Percentiles rank a stretch among this genome's conserved stretches.
Evolutionary conservation across 345 rosid genomes (phyloP).

Genomic region (Rhodamnia rubescens): DNA sequence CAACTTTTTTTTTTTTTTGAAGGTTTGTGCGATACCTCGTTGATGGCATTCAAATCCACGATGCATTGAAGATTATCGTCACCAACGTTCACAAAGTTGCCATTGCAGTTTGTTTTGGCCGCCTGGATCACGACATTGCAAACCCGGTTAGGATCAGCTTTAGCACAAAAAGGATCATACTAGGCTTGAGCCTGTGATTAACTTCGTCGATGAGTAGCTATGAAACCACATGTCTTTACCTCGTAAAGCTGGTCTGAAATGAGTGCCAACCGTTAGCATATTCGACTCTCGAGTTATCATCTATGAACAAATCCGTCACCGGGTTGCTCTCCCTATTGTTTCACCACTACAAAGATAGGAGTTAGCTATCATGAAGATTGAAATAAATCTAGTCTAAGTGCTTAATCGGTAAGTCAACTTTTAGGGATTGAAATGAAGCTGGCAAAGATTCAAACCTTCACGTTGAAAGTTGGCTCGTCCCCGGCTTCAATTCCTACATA

Average conservation of each 20-base stretch:
- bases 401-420: no score
- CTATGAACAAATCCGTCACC: neutral
- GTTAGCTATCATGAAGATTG: neutral
- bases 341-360: neutral
- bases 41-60: neutral
- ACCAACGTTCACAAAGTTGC: neutral
- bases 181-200: neutral
- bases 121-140: neutral
- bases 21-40: neutral
- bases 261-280: constrained; percentile 1
- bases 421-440: neutral
- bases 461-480: neutral
- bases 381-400: no score
- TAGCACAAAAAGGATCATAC: neutral
- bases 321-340: constrained; percentile 11
- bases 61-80: neutral
- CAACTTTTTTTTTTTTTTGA: neutral
- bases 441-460: constrained; percentile 3
- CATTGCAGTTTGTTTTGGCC: constrained; percentile 1
- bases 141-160: neutral
- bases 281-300: constrained; percentile 1
- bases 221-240: neutral
- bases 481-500: constrained; percentile 11
- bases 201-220: neutral
- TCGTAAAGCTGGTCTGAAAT: constrained; percentile 5